Percentiles rank a stretch among this genome's conserved stretches.
Conservation (phyloP, 306 rosid species). For the Senna tora region DNA sequence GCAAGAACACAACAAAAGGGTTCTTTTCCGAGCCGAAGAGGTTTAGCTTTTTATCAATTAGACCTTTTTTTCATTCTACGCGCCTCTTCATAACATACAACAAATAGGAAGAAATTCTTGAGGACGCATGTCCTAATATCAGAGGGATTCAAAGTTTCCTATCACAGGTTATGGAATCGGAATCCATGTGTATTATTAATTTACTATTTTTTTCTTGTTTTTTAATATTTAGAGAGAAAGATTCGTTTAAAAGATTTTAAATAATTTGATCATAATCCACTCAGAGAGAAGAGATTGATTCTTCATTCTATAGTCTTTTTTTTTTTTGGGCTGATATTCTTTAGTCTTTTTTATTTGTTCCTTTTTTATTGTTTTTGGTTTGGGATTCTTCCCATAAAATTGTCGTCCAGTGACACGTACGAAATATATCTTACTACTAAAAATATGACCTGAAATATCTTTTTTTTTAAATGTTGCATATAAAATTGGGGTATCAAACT, state of each 20-base stretch:
- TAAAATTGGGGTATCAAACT: too few species aligned
- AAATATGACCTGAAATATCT: too few species aligned
- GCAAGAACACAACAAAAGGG: neutral
- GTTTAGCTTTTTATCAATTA: neutral
- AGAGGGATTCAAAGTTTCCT: neutral
- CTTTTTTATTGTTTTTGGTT: neutral
- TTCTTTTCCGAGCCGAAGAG: neutral
- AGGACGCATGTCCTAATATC: neutral
- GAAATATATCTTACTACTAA: neutral
- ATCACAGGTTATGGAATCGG: neutral
- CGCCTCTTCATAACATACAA: neutral
- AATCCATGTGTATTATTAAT: neutral
- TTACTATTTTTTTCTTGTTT: neutral
- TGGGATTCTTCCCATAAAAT: neutral
- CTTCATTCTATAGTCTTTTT: neutral
- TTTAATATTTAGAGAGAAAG: too few species aligned
- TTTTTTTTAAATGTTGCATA: too few species aligned
- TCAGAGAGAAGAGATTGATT: neutral
- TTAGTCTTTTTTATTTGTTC: neutral
- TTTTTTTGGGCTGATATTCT: too few species aligned
- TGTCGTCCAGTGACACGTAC: neutral
- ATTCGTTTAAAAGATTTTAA: too few species aligned
- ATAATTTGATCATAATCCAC: neutral
- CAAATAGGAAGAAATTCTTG: neutral
- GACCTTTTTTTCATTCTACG: neutral